Evolutionary conservation across 208 protist genomes (phyloP).

Genomic region (Acanthamoeba quina): DNA sequence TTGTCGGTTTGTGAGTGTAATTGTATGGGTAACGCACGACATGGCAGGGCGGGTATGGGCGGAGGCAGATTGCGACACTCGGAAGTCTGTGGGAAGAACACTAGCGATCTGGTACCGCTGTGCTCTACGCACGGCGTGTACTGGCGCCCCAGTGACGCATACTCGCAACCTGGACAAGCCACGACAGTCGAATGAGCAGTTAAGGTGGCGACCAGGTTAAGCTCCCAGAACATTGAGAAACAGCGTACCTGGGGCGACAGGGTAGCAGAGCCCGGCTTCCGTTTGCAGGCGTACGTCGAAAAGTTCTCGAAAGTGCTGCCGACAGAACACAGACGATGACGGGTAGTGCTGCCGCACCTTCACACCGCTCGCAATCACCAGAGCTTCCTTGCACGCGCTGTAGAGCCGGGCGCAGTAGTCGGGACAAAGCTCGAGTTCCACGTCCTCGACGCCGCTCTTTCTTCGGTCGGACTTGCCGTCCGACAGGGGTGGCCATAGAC

Average conservation of each 20-base stretch:
- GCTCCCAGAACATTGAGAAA: not conserved
- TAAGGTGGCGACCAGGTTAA: too few species aligned
- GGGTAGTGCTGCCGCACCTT: constrained; percentile 2
- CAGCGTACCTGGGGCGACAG: not conserved
- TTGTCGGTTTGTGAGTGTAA: not conserved
- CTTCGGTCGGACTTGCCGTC: not conserved
- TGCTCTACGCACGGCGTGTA: constrained; percentile 18
- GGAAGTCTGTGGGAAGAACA: not conserved
- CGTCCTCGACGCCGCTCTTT: not conserved
- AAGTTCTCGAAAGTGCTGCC: not conserved
- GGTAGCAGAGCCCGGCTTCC: not conserved
- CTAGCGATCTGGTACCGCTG: not conserved
- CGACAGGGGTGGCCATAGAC: not conserved
- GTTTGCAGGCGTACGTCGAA: constrained; percentile 35
- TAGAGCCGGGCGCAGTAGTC: constrained; percentile 41
- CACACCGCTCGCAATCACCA: not conserved
- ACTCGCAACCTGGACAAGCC: not conserved
- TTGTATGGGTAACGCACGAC: not conserved
- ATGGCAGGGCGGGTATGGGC: not conserved
- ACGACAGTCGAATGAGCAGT: too few species aligned
- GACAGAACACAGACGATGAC: not conserved
- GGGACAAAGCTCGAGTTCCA: constrained; percentile 31
- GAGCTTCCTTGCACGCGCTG: not conserved
- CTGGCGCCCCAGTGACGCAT: not conserved
- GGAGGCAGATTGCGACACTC: constrained; percentile 11